Base-by-base conservation (phyloP, 2,329 filamentous ascomycete genomes). In the Phaeosphaeriaceae sp. region DNA sequence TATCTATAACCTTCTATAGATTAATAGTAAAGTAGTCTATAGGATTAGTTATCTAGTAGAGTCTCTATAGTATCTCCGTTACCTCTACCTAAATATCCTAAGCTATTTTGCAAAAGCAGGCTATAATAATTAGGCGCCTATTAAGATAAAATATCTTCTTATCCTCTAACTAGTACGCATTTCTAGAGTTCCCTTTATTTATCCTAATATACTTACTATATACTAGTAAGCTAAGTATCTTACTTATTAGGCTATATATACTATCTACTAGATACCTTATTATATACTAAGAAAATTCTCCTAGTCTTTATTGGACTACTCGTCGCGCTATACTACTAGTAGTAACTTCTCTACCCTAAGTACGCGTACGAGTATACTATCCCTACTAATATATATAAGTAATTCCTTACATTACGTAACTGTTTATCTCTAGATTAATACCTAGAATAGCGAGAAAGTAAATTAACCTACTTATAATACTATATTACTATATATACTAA, bases 211-310 rank as follows among this genome's bases (percentile, higher is more conserved):
- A 26, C 46, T 63, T 63, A 15, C 61, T 18, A 39, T 63, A 61
- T 21, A 50, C 52, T n/a, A 62, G 45, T 29, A 64, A 43, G 49
- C 55, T 64, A 8, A 63, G 20, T 17, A 60, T 61, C 33, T 41
- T 46, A 28, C 60, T 62, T 18, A 63, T 63, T 12, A 44, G 48
- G 43, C 60, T 63, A 23, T 53, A 61, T 15, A 43, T 50, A 16
- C 60, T 32, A 20, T 65, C 49, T 13, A 48, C 51, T 32, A 65
- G 46, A 52, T 52, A 64, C 34, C 54, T 34, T 16, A 34, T 18
- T 49, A 43, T 34, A 47, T 49, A 15, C 33, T 13, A 7, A 52
- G 40, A 39, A 63, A 65, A 17, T 41, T 26, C 21, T 55, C 44
- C 17, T 46, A 28, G 33, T 63, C 56, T 15, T 46, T 39, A 12